phyloP scores from a whole-genome alignment of 2,329 filamentous ascomycete species.

The Aspergillus fijiensis region DNA sequence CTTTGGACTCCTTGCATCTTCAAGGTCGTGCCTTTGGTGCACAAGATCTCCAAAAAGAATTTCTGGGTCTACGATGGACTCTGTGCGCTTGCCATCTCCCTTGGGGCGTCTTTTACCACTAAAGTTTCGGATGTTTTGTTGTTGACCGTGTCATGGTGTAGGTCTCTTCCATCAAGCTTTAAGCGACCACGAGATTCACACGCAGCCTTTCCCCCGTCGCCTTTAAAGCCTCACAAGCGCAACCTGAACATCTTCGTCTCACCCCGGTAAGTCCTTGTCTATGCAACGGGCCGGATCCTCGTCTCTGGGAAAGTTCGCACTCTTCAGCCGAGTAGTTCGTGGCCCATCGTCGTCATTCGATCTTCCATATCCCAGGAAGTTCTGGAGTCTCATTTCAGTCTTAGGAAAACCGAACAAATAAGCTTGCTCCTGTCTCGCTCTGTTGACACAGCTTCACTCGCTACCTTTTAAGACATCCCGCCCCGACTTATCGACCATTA shows the following conservation, averaged over 20 bases:
- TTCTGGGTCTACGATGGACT: conserved; percentile 22
- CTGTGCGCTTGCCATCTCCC: conserved; percentile 28
- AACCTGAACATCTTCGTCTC: conserved; percentile 20
- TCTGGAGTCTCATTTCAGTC: conserved; percentile 18
- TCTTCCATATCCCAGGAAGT: conserved; percentile 32
- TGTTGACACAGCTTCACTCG: conserved; percentile 12
- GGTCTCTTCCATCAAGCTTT: conserved; percentile 23
- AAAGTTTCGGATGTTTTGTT: conserved; percentile 30
- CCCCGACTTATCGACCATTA: conserved; percentile 16
- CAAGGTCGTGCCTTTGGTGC: conserved; percentile 28
- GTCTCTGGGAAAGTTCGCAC: conserved; percentile 30
- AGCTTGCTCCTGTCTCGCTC: conserved; percentile 22
- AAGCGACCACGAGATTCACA: conserved; percentile 26
- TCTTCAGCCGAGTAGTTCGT: conserved; percentile 43
- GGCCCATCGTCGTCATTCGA: conserved; percentile 27
- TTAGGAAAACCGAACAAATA: conserved; percentile 19
- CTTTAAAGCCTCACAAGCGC: conserved; percentile 23
- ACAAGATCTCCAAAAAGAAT: conserved; percentile 27
- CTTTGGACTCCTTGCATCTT: conserved; percentile 34
- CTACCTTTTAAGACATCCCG: conserved; percentile 16
- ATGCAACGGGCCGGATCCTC: conserved; percentile 33
- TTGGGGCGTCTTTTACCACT: conserved; percentile 20
- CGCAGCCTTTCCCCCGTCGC: conserved; percentile 22
- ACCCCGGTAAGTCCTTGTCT: conserved; percentile 32
- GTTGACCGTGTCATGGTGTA: conserved; percentile 31